Conservation (phyloP, 257 asterid species). For the Solanum virginianum region DNA sequence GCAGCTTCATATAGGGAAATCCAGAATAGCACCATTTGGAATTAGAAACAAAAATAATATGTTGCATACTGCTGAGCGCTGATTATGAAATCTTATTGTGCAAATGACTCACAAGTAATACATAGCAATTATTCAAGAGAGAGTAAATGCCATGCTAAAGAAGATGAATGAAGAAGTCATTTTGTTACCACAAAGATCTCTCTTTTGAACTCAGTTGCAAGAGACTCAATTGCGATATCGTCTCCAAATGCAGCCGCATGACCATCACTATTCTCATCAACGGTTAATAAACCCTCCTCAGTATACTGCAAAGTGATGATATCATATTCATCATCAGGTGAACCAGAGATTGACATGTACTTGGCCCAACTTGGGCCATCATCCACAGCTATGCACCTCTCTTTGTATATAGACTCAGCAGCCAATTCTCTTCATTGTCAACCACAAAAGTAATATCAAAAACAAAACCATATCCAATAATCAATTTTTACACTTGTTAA, state of each 20-base stretch:
- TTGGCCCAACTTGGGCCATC: slow-evolving; percentile 92
- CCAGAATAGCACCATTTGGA: neutral
- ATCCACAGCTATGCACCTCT: slow-evolving; percentile 74
- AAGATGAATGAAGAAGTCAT: neutral
- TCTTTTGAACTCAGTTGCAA: slow-evolving; percentile 85
- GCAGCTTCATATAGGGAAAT: neutral
- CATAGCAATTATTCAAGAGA: neutral
- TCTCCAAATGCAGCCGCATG: slow-evolving; percentile 96
- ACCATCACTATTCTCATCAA: slow-evolving; percentile 80
- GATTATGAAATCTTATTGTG: neutral
- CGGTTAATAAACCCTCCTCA: slow-evolving; percentile 77
- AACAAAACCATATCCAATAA: neutral
- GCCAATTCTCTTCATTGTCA: slow-evolving; percentile 65
- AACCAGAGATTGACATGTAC: slow-evolving; percentile 85
- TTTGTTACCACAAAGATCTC: slow-evolving; percentile 84
- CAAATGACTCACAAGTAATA: neutral
- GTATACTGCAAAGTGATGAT: slow-evolving; percentile 86
- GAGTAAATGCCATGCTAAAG: neutral
- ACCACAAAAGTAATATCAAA: slow-evolving; percentile 20
- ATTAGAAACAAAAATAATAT: neutral
- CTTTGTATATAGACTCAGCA: slow-evolving; percentile 87
- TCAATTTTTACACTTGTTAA: neutral
- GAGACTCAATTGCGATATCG: slow-evolving; percentile 93
- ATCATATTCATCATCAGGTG: slow-evolving; percentile 75
- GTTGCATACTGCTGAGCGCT: neutral